Conservation (phyloP, 1,139 yeast species). For the Blastobotrys persicus region DNA sequence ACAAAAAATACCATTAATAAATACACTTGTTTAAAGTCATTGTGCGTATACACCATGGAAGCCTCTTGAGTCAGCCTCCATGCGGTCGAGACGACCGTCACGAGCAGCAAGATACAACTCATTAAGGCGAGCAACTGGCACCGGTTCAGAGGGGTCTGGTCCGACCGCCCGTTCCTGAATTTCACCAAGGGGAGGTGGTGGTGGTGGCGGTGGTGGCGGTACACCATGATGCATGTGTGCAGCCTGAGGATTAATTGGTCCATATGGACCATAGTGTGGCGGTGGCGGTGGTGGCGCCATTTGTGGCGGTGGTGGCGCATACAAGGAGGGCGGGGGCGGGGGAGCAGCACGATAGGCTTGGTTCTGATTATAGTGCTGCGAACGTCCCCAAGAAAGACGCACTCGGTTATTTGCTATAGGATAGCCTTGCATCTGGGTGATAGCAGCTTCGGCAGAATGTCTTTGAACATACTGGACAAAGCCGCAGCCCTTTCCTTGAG, state of each 20-base stretch:
- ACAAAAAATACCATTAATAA: not conserved
- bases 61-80: slow-evolving; percentile 46
- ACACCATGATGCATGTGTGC: slow-evolving; percentile 28
- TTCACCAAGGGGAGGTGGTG: slow-evolving; percentile 18
- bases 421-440: slow-evolving; percentile 89
- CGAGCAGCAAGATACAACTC: slow-evolving; percentile 48
- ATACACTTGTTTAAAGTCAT: slow-evolving; percentile 23
- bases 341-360: slow-evolving; percentile 35
- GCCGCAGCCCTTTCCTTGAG: slow-evolving; percentile 92
- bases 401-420: slow-evolving; percentile 84
- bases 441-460: slow-evolving; percentile 86
- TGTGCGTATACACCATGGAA: slow-evolving; percentile 44
- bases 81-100: slow-evolving; percentile 49
- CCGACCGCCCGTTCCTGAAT: slow-evolving; percentile 26
- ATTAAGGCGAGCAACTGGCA: slow-evolving; percentile 45
- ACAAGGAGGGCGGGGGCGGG: slow-evolving; percentile 34
- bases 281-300: slow-evolving; percentile 19
- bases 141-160: slow-evolving; percentile 39
- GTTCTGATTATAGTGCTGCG: slow-evolving; percentile 33
- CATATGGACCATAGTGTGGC: slow-evolving; percentile 38
- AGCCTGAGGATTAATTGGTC: slow-evolving; percentile 39
- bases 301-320: slow-evolving; percentile 22
- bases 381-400: slow-evolving; percentile 86
- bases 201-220: slow-evolving; percentile 20
- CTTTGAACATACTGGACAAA: slow-evolving; percentile 79